Evolutionary conservation across 1,139 yeast genomes (phyloP).

Genomic region (Suhomyces coccinellae): DNA sequence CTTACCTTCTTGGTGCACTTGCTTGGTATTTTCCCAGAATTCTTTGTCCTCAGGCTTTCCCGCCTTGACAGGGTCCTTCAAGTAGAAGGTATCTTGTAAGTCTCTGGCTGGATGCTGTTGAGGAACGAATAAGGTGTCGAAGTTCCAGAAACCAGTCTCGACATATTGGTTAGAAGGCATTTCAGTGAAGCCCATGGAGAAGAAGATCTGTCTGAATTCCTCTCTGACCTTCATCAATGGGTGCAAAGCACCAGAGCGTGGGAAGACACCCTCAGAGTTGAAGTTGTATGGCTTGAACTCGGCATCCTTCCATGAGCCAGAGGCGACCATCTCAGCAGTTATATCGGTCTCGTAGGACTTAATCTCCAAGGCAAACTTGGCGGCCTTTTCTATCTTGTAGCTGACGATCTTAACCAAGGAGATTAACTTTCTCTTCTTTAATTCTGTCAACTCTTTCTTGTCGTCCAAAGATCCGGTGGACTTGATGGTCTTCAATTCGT

Average conservation of each 20-base stretch:
- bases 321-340: constrained; percentile 84
- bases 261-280: constrained; percentile 88
- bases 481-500: constrained; percentile 59
- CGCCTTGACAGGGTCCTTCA: constrained; percentile 86
- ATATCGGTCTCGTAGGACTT: constrained; percentile 87
- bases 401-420: constrained; percentile 71
- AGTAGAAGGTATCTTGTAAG: constrained; percentile 94
- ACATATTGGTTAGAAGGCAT: constrained; percentile 99
- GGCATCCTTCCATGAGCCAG: constrained; percentile 80
- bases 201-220: constrained; percentile 96
- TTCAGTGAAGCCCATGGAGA: constrained; percentile 96
- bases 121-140: constrained; percentile 93
- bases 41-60: constrained; percentile 76
- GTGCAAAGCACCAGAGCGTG: constrained; percentile 90
- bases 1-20: constrained; percentile 87
- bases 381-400: constrained; percentile 75
- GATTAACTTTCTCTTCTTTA: constrained; percentile 91
- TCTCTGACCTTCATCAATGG: constrained; percentile 95
- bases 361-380: constrained; percentile 79
- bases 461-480: constrained; percentile 57
- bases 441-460: constrained; percentile 72
- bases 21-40: constrained; percentile 75
- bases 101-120: constrained; percentile 99
- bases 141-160: constrained; percentile 98
- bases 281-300: constrained; percentile 94